Evolutionary conservation across 345 rosid genomes (phyloP), one percentile per base, ranked within the genome.

Genomic region (Pugionium cornutum): DNA sequence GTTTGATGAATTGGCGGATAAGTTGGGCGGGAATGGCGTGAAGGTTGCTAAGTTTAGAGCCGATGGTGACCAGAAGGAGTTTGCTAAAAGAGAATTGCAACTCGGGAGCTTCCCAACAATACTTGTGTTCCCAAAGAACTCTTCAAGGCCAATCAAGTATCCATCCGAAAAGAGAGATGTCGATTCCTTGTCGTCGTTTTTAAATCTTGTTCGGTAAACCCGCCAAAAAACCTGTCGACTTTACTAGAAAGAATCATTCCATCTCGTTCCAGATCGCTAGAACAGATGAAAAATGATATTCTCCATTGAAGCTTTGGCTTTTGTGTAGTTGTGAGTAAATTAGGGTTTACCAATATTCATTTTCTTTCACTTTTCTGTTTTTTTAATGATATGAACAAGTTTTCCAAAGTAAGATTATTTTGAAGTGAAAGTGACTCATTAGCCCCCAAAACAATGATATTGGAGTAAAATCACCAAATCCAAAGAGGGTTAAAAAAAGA

Each of bases 41-140:
- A 89, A 89, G 79, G 96, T 91, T 6, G 98, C 85, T 4, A 88
- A 91, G 77, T 91, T 91, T 80, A 78, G 76, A 60, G 96, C 98
- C 8, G 98, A 91, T 34, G 96, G 89, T 2, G 85, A 83, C 4
- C 84, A 86, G 48, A 88, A 91, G 74, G 94, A 85, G 50, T 91
- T 77, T 37, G 88, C 98, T 0, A 75, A 82, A 74, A 66, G 59
- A 47, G 86, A 86, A 57, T 69, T 88, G 79, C 91, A 88, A 65
- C 81, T 86, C 1, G 85, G 78, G 61, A 91, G 96, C 83, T 91
- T 91, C 62, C 97, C 97, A 0, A 88, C 96, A 1, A 79, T 88
- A 11, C 85, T 88, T 2, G 86, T 88, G 73, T 88, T 88, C 86
- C 94, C 96, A 1, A 81, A 75, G 42, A 85, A 86, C 74, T 82